Conservation (phyloP, 192 early-diverging fungal species). For the Mortierella alpina region DNA sequence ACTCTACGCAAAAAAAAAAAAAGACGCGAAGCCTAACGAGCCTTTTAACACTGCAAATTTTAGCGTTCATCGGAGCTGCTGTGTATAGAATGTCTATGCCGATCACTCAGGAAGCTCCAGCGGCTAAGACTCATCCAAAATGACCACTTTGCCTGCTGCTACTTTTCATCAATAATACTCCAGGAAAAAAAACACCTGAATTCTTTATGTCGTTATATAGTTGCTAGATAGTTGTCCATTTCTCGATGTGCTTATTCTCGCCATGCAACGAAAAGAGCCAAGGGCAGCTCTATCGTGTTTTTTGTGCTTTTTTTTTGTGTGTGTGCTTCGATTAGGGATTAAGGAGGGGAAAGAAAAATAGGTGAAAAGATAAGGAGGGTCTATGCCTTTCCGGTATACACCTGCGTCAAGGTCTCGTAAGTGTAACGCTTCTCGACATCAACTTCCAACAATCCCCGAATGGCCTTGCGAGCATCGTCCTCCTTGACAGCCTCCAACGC, state of each 20-base stretch:
- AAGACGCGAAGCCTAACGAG: background rate
- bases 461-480: slow-evolving; percentile 35
- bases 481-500: slow-evolving; percentile 28
- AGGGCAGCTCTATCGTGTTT: slow-evolving; percentile 22
- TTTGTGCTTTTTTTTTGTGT: slow-evolving; percentile 20
- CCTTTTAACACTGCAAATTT: background rate
- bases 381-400: slow-evolving; percentile 36
- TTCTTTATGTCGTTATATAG: background rate
- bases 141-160: background rate
- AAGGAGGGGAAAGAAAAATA: slow-evolving; percentile 1
- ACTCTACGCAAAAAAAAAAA: background rate
- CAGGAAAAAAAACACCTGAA: background rate
- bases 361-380: background rate
- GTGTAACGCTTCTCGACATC: slow-evolving; percentile 47
- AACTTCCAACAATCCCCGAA: slow-evolving; percentile 43
- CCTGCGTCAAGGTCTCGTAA: slow-evolving; percentile 48
- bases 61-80: slow-evolving; percentile 44
- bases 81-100: slow-evolving; percentile 44
- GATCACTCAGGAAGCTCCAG: background rate
- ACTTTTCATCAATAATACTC: background rate
- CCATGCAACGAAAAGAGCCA: slow-evolving; percentile 14
- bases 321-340: slow-evolving; percentile 5
- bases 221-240: slow-evolving; percentile 12
- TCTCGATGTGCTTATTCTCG: slow-evolving; percentile 2
- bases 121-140: background rate